A percentile compares a stretch with the other conserved stretches of the same genome.
These are phyloP conservation scores for Ophiosphaerella narmari DNA, from an alignment of 2,329 filamentous ascomycete genomes.

Conservation along the genomic window DNA sequence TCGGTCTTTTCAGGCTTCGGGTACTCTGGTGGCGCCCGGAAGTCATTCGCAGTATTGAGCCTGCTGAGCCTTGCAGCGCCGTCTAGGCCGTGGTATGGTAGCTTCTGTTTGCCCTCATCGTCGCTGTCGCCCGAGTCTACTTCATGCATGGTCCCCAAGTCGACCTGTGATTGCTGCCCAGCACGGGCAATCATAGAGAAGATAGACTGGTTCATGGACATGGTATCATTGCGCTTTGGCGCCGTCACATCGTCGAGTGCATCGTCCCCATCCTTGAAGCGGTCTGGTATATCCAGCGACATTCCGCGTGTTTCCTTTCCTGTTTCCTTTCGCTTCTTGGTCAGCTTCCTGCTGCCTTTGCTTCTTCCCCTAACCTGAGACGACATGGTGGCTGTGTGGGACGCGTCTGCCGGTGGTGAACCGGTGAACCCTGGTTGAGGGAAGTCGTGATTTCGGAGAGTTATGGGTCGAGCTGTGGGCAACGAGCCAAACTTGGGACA, in stretches of 20 bases:
- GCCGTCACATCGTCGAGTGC: slow-evolving; percentile 65
- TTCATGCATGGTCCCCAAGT: slow-evolving; percentile 83
- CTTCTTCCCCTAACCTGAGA: slow-evolving; percentile 38
- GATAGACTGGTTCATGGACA: slow-evolving; percentile 90
- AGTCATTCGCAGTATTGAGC: slow-evolving; percentile 41
- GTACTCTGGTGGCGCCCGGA: slow-evolving; percentile 18
- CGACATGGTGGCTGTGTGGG: slow-evolving; percentile 31
- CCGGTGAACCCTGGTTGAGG: not conserved
- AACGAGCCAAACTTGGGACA: not conserved
- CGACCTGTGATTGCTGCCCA: slow-evolving; percentile 77
- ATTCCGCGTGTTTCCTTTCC: slow-evolving; percentile 34
- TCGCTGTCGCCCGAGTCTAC: slow-evolving; percentile 76
- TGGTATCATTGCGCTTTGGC: slow-evolving; percentile 53
- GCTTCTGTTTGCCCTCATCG: slow-evolving; percentile 40
- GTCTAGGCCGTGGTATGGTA: slow-evolving; percentile 35
- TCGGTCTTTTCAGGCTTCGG: slow-evolving; percentile 18
- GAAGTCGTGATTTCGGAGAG: slow-evolving; percentile 2
- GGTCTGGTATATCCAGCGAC: slow-evolving; percentile 61
- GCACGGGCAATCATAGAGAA: slow-evolving; percentile 91
- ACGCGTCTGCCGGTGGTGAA: not conserved
- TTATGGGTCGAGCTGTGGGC: slow-evolving; percentile 6
- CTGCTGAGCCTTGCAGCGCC: slow-evolving; percentile 43
- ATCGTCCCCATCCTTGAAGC: slow-evolving; percentile 63
- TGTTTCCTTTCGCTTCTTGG: slow-evolving; percentile 39
- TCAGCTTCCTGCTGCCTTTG: slow-evolving; percentile 35